These are phyloP conservation scores for Candida ovalis DNA, from an alignment of 805 yeast genomes.

Conservation along the genomic window DNA sequence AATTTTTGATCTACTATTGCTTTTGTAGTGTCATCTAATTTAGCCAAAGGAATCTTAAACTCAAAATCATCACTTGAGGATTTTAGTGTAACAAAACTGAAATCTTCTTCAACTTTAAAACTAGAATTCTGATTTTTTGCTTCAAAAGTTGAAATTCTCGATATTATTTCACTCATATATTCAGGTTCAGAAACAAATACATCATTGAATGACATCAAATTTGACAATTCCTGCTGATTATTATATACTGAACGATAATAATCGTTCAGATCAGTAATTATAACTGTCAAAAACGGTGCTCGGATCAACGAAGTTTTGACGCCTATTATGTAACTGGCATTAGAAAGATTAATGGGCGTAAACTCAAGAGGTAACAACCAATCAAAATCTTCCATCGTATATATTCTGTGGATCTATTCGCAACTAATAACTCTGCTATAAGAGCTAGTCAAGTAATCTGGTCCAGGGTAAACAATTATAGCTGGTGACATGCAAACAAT, in stretches of 20 bases:
- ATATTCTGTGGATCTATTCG: neutral
- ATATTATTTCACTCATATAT: neutral
- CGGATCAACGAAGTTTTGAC: neutral
- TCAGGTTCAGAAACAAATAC: neutral
- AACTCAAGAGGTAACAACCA: neutral
- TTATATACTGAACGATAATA: neutral
- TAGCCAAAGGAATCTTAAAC: slow-evolving; percentile 9
- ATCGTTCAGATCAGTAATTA: slow-evolving; percentile 1
- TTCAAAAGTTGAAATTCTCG: neutral
- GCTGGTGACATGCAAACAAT: no score
- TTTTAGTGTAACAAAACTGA: neutral
- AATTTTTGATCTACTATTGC: neutral
- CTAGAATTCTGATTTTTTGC: neutral
- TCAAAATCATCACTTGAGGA: slow-evolving; percentile 7
- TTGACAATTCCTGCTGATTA: neutral
- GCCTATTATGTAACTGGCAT: neutral
- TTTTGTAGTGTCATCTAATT: neutral
- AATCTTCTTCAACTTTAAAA: neutral
- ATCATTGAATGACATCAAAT: neutral
- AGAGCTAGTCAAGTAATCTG: no score
- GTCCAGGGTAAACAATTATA: no score
- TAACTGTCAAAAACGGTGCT: neutral
- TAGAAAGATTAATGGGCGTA: neutral
- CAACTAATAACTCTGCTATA: no score
- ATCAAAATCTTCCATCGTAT: neutral